phyloP scores from a whole-genome alignment of 2,329 filamentous ascomycete species.

The Diaporthe citri region DNA sequence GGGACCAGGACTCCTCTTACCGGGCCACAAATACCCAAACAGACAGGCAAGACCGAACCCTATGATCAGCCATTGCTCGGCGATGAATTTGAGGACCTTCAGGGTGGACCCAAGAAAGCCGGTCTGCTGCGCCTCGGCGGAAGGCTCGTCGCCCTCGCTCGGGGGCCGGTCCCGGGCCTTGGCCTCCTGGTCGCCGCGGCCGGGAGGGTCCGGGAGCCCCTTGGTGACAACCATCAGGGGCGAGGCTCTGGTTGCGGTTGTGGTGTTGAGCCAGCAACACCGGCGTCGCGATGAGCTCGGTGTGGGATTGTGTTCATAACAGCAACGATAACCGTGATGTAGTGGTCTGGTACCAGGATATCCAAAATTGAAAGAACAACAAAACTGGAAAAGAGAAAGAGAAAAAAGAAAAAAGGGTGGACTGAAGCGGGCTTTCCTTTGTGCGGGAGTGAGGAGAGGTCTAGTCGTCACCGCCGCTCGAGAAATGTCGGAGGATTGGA shows the following conservation, averaged over 20 bases:
- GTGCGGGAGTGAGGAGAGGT: slow-evolving; percentile 20
- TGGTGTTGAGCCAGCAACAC: slow-evolving; percentile 23
- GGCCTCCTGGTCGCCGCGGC: slow-evolving; percentile 3
- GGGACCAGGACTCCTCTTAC: slow-evolving; percentile 46
- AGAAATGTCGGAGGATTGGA: slow-evolving; percentile 13
- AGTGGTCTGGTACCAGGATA: background rate
- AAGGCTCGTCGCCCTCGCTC: background rate
- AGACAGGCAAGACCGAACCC: slow-evolving; percentile 68
- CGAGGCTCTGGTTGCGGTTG: background rate
- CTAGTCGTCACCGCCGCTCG: slow-evolving; percentile 32
- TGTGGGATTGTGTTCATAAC: slow-evolving; percentile 35
- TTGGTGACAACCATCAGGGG: slow-evolving; percentile 38
- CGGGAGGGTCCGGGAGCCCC: slow-evolving; percentile 20
- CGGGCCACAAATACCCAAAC: slow-evolving; percentile 58
- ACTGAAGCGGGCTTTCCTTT: slow-evolving; percentile 3
- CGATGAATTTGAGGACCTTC: slow-evolving; percentile 50
- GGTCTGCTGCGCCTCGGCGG: slow-evolving; percentile 6
- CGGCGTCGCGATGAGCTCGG: background rate
- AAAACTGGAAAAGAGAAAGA: background rate
- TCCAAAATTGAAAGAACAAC: background rate
- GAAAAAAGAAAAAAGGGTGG: background rate
- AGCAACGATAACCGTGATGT: background rate
- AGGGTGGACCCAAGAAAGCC: slow-evolving; percentile 10
- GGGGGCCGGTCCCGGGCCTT: background rate
- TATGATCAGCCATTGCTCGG: slow-evolving; percentile 75